A percentile compares a stretch with the other conserved stretches of the same genome.
Evolutionary conservation across 345 rosid genomes (phyloP).

Genomic region (Punica granatum): DNA sequence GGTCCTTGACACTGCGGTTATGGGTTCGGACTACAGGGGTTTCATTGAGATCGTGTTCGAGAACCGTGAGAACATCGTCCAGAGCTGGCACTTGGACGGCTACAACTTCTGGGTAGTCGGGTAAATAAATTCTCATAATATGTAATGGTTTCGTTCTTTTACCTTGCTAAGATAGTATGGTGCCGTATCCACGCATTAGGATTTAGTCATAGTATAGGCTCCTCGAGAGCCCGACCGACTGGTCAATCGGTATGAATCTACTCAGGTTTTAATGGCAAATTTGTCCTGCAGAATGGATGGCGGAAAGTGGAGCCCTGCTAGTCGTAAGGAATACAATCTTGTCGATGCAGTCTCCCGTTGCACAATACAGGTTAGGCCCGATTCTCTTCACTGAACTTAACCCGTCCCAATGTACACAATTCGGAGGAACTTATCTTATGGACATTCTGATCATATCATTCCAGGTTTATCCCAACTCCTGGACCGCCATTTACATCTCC

Average conservation of each 20-base stretch:
- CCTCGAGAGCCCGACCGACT: neutral
- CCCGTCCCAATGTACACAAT: neutral
- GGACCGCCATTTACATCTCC: slow-evolving; percentile 82
- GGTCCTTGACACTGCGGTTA: slow-evolving; percentile 61
- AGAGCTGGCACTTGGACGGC: slow-evolving; percentile 83
- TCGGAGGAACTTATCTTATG: neutral
- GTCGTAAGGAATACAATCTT: slow-evolving; percentile 68
- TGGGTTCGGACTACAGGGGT: slow-evolving; percentile 54
- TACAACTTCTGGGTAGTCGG: slow-evolving; percentile 84
- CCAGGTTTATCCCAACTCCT: slow-evolving; percentile 88
- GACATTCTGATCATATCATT: neutral
- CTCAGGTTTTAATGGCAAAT: neutral
- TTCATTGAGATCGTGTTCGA: slow-evolving; percentile 74
- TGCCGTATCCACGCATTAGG: neutral
- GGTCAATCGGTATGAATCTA: too few relatives aligned
- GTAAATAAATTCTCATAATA: slow-evolving; percentile 28
- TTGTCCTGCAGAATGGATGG: slow-evolving; percentile 53
- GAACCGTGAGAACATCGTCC: slow-evolving; percentile 64
- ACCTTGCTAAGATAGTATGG: too few relatives aligned
- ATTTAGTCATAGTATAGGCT: neutral
- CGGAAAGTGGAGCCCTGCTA: slow-evolving; percentile 59
- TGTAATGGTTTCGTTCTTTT: neutral
- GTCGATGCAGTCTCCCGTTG: slow-evolving; percentile 69
- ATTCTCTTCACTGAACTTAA: neutral
- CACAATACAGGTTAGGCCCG: slow-evolving; percentile 41